Evolutionary conservation across 345 rosid species (phyloP), one percentile per base, ranked within the genome.

Genomic region (Bretschneidera sinensis): DNA sequence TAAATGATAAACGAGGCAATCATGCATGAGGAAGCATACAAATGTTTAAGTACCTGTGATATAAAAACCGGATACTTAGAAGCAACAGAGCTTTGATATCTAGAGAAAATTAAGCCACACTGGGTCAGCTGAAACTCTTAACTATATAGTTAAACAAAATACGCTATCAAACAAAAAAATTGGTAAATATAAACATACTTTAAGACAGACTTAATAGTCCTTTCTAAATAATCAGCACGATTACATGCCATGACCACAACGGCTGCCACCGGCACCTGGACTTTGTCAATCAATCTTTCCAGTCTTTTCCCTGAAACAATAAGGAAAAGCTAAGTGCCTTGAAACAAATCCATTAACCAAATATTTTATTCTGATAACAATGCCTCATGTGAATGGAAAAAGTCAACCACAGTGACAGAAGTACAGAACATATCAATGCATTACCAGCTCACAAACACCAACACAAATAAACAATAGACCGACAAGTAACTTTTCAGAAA

Each of bases 241-340:
- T 85, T 94, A 86, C 99, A 94, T 2, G 99, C 99, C 99, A 94
- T 94, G 72, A 90, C 79, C 61, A 94, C 97, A 59, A 94, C 85
- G 48, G 99, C 99, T 48, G 99, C 97, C 49, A 90, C 74, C 3
- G 92, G 92, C 55, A 86, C 84, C 83, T 83, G 87, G 66, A 67
- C 74, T 66, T 80, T 78, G 76, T 80, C 74, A 63, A 59, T 76
- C 73, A 79, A 72, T 66, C 72, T 85, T 64, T 78, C 80, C 51
- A 91, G 60, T 64, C 78, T 88, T 78, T 79, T 91, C 63, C 86
- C 97, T 88, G 81, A 65, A 85, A 67, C 65, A 78, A 67, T 20
- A 68, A 61, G 43, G 71, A 47, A 60, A 57, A 21, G 23, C 21
- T 47, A 47, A 73, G 65, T 17, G 39, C 18, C 63, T n/a, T n/a